A percentile compares a stretch with the other conserved stretches of the same genome.
phyloP scores from a whole-genome alignment of 495 filamentous ascomycete genomes.

The Parmelia sp. region DNA sequence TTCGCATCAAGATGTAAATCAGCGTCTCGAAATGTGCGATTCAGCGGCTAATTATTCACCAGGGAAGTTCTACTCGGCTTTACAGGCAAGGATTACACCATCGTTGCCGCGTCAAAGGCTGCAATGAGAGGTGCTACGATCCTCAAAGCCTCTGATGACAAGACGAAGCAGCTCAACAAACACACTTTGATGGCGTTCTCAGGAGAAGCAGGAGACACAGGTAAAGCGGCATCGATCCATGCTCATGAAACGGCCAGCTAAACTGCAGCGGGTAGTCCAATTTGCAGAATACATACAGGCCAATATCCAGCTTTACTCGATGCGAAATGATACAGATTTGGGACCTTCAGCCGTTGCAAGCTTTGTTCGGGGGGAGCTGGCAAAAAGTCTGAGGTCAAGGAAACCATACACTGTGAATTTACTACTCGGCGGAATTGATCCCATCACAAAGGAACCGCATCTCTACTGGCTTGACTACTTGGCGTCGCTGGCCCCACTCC shows the following conservation, averaged over 20 bases:
- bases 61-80: conserved; percentile 99
- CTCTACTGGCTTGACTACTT: conserved; percentile 98
- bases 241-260: not conserved
- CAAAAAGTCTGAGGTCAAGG: conserved; percentile 78
- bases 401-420: conserved; percentile 95
- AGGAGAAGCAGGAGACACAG: conserved; percentile 93
- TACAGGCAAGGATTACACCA: conserved; percentile 97
- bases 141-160: conserved; percentile 94
- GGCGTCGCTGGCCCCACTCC: conserved; percentile 75
- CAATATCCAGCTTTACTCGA: conserved; percentile 94
- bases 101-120: conserved; percentile 95
- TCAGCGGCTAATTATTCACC: conserved; percentile 16
- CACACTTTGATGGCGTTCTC: conserved; percentile 95
- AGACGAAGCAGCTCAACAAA: conserved; percentile 83
- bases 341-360: conserved; percentile 79
- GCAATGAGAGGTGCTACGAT: conserved; percentile 95
- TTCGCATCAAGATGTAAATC: conserved; percentile 13
- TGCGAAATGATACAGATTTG: conserved; percentile 91
- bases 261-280: conserved; percentile 55
- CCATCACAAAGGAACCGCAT: conserved; percentile 76
- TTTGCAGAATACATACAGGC: conserved; percentile 99
- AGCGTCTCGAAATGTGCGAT: not conserved
- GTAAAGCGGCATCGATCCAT: conserved; percentile 42
- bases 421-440: conserved; percentile 84
- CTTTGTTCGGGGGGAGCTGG: conserved; percentile 90